Conservation (phyloP, 2,329 filamentous ascomycete species). For the Ophiocordyceps camponoti-floridani region DNA sequence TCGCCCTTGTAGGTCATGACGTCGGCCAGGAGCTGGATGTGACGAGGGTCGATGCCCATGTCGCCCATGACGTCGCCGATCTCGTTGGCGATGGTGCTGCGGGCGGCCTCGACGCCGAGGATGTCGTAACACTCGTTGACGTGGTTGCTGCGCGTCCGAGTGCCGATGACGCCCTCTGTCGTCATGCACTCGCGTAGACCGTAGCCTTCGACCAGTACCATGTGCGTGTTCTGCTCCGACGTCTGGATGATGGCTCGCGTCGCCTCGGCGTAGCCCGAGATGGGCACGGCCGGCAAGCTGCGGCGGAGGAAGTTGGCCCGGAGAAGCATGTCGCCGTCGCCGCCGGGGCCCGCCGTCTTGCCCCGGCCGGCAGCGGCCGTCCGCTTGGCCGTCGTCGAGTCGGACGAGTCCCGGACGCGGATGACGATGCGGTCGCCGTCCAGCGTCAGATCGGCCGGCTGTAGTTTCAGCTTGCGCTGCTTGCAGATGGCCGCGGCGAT, state of each 20-base stretch:
- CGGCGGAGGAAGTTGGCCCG: slow-evolving; percentile 76
- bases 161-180: slow-evolving; percentile 74
- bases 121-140: slow-evolving; percentile 89
- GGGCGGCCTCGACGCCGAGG: slow-evolving; percentile 89
- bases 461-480: slow-evolving; percentile 70
- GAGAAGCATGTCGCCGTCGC: slow-evolving; percentile 38
- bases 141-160: slow-evolving; percentile 82
- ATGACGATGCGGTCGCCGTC: slow-evolving; percentile 50
- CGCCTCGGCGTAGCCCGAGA: slow-evolving; percentile 78
- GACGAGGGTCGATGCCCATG: slow-evolving; percentile 98
- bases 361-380: slow-evolving; percentile 16
- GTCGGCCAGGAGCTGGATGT: slow-evolving; percentile 86
- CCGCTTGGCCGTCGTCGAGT: slow-evolving; percentile 24
- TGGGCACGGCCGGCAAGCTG: slow-evolving; percentile 62
- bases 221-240: slow-evolving; percentile 63
- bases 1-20: slow-evolving; percentile 94
- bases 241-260: slow-evolving; percentile 79
- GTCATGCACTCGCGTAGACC: slow-evolving; percentile 68
- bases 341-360: slow-evolving; percentile 22
- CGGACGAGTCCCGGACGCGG: slow-evolving; percentile 41
- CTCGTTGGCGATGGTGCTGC: slow-evolving; percentile 72
- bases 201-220: slow-evolving; percentile 93
- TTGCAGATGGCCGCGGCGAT: slow-evolving; percentile 61
- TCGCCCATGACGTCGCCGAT: slow-evolving; percentile 87
- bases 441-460: slow-evolving; percentile 44